Evolutionary conservation across 306 rosid genomes (phyloP).

Genomic region (Vigna angularis): DNA sequence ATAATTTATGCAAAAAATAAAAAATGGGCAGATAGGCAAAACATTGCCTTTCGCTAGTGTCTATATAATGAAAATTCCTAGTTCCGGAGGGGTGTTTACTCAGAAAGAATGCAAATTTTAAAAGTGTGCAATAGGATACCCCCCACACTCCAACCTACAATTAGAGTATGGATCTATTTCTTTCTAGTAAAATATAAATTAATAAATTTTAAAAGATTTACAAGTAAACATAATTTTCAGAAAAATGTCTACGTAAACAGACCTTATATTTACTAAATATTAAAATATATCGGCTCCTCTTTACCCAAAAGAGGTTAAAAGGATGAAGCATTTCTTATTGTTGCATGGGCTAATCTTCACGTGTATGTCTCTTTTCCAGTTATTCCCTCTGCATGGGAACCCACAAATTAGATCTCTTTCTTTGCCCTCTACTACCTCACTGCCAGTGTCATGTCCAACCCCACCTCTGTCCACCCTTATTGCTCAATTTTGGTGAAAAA

Average conservation of each 20-base stretch:
- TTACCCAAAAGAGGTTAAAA: neutral
- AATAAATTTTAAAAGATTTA: neutral
- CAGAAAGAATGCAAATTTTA: neutral
- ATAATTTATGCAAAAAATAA: neutral
- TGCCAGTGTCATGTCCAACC: neutral
- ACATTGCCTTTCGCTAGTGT: neutral
- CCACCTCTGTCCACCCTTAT: neutral
- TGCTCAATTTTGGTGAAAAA: neutral
- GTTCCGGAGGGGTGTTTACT: neutral
- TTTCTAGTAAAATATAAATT: neutral
- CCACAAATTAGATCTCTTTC: neutral
- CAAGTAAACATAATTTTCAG: no score
- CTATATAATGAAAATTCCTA: slow-evolving; percentile 10
- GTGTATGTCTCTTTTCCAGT: neutral
- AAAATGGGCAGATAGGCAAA: neutral
- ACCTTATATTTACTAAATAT: neutral
- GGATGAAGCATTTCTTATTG: neutral
- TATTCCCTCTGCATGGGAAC: neutral
- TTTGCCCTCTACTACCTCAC: neutral
- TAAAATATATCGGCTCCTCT: neutral
- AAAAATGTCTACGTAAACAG: neutral
- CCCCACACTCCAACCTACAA: neutral
- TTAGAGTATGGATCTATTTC: neutral
- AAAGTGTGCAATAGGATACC: neutral
- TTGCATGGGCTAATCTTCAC: neutral